Percentiles rank a stretch among this genome's conserved stretches.
Evolutionary conservation across 768 basidiomycete genomes (phyloP).

Genomic region (Nidula microcarpa): DNA sequence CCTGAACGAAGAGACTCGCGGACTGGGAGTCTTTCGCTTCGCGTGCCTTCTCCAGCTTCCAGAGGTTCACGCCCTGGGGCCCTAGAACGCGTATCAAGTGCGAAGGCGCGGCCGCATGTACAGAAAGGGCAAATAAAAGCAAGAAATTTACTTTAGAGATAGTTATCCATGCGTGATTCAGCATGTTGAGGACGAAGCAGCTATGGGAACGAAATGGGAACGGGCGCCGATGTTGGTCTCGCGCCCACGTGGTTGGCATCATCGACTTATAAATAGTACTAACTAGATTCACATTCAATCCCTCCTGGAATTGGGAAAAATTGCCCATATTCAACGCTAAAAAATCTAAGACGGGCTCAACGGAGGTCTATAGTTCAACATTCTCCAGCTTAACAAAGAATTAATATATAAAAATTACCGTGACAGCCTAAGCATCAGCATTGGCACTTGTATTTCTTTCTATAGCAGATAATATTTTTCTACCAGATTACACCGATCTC

Average conservation of each 20-base stretch:
- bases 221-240: background rate
- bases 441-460: too few species aligned
- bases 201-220: background rate
- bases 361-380: too few species aligned
- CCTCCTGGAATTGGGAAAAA: too few species aligned
- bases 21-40: constrained; percentile 4
- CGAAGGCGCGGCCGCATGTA: background rate
- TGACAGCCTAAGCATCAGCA: too few species aligned
- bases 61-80: constrained; percentile 64
- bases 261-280: background rate
- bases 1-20: constrained; percentile 11
- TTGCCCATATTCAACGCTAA: too few species aligned
- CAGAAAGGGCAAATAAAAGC: background rate
- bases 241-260: background rate
- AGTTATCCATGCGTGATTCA: background rate
- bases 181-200: background rate
- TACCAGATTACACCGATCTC: too few species aligned
- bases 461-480: too few species aligned
- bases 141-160: background rate
- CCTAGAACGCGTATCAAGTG: constrained; percentile 26
- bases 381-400: too few species aligned
- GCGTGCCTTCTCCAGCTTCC: constrained; percentile 41
- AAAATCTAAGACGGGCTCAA: too few species aligned
- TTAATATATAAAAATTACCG: too few species aligned
- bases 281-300: too few species aligned